Percentiles rank a stretch among this genome's conserved stretches.
phyloP scores from a whole-genome alignment of 495 filamentous ascomycete genomes.

The Parathielavia hyrcaniae region DNA sequence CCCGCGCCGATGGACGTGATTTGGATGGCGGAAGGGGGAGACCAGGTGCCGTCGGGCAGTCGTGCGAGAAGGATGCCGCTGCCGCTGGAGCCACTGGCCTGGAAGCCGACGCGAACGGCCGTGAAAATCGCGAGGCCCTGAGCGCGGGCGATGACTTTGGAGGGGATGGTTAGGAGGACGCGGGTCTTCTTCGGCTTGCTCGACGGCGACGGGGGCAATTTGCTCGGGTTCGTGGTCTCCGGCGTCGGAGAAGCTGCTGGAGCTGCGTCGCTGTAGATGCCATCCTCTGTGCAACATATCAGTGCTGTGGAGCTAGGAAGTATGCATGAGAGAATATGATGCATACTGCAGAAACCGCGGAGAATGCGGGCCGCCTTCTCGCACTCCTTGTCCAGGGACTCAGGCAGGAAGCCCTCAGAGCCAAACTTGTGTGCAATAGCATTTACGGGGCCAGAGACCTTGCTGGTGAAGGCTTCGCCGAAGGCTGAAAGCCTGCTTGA shows the following conservation, averaged over 20 bases:
- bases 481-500: slow-evolving; percentile 23
- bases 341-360: slow-evolving; percentile 65
- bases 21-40: slow-evolving; percentile 67
- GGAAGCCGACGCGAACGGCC: slow-evolving; percentile 72
- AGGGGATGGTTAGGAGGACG: slow-evolving; percentile 62
- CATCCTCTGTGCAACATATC: slow-evolving; percentile 24
- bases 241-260: slow-evolving; percentile 6
- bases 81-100: slow-evolving; percentile 69
- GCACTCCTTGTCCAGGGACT: slow-evolving; percentile 72
- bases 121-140: slow-evolving; percentile 80
- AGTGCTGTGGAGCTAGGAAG: not conserved
- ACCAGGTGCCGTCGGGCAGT: slow-evolving; percentile 67
- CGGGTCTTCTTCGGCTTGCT: slow-evolving; percentile 26
- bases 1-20: slow-evolving; percentile 70
- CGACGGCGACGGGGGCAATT: slow-evolving; percentile 5
- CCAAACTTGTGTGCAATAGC: slow-evolving; percentile 55
- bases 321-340: not conserved
- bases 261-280: slow-evolving; percentile 28
- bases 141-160: slow-evolving; percentile 63
- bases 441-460: slow-evolving; percentile 58
- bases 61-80: slow-evolving; percentile 67
- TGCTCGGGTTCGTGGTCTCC: slow-evolving; percentile 6
- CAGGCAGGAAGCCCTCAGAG: slow-evolving; percentile 68
- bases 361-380: slow-evolving; percentile 82
- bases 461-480: slow-evolving; percentile 21